Evolutionary conservation across 176 grass and related monocot species (phyloP), one percentile per base, ranked within the genome.

Genomic region (Zoysia japonica): DNA sequence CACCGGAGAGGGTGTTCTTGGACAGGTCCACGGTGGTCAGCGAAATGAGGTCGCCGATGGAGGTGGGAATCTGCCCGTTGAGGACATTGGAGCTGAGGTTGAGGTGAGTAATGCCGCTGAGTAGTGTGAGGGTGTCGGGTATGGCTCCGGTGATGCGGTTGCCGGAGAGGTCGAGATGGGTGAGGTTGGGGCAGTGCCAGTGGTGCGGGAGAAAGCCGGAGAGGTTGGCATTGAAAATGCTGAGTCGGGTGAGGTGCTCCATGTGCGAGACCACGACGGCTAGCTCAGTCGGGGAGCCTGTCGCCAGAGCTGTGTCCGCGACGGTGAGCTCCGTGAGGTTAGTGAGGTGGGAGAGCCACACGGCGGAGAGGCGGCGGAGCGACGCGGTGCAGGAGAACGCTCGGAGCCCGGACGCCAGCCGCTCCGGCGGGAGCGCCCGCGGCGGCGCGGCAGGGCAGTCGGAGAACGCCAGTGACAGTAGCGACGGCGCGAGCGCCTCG

Each of bases 1-100:
- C 36, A 15, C 92, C 96, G 71, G 74, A 91, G 70, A 99, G 79
- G 6, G 90, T 73, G 82, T 99, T 99, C 5, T 84, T 87, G 9
- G 92, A 94, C 1, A 99, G 80, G 82, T 93, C 85, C 2, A 87
- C 47, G 42, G 75, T 37, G 50, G 83, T 88, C 50, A 99, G 92
- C 1, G 84, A 86, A 4, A 88, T 87, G 81, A 99, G 86, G 76
- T 99, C 88, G 9, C 96, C 92, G 6, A 99, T 79, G 43, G 88
- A 77, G 67, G 54, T 83, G 15, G 96, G 96, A n/a, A 99, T 83
- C 41, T 45, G 35, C 20, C 96, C 90, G 42, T 87, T 52, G 86
- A 99, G 90, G 2, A 65, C 69, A 69, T 99, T 99, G 61, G 92
- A 93, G 84, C 92, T 93, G 76, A 99, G 89, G 75, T 99, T 89